These are phyloP conservation scores for Cercospora janseana DNA, from an alignment of 2,329 filamentous ascomycete species.

Conservation along the genomic window DNA sequence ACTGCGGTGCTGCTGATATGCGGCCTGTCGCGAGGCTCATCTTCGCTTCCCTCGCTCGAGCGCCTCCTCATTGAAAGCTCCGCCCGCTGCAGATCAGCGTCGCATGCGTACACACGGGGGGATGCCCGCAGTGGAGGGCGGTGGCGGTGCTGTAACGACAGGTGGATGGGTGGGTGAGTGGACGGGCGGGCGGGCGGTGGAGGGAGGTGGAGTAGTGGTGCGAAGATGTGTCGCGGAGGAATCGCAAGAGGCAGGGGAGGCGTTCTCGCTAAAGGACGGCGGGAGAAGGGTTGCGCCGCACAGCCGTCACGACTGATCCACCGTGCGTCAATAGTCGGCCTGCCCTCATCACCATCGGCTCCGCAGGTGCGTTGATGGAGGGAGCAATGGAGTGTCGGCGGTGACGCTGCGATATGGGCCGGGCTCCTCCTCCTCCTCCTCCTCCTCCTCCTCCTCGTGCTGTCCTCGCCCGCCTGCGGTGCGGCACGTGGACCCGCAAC, in stretches of 20 bases:
- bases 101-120: constrained; percentile 3
- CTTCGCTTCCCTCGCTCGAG: constrained; percentile 12
- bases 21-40: constrained; percentile 9
- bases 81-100: constrained; percentile 8
- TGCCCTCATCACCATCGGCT: constrained; percentile 1
- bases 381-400: not conserved
- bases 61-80: constrained; percentile 13
- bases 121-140: not conserved
- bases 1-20: not conserved
- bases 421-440: no score
- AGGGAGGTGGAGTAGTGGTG: not conserved
- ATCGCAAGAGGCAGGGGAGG: constrained; percentile 6
- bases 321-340: constrained; percentile 1
- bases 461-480: no score
- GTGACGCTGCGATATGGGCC: no score
- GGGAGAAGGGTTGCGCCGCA: constrained; percentile 1
- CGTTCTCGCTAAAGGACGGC: constrained; percentile 1
- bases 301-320: not conserved
- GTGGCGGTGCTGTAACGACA: constrained; percentile 5
- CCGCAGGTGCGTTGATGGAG: not conserved
- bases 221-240: not conserved
- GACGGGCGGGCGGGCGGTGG: not conserved
- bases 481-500: no score
- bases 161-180: not conserved
- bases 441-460: no score